Percentiles rank a stretch among this genome's conserved stretches.
phyloP scores from a whole-genome alignment of 441 rosid genomes.

The Melastoma candidum region DNA sequence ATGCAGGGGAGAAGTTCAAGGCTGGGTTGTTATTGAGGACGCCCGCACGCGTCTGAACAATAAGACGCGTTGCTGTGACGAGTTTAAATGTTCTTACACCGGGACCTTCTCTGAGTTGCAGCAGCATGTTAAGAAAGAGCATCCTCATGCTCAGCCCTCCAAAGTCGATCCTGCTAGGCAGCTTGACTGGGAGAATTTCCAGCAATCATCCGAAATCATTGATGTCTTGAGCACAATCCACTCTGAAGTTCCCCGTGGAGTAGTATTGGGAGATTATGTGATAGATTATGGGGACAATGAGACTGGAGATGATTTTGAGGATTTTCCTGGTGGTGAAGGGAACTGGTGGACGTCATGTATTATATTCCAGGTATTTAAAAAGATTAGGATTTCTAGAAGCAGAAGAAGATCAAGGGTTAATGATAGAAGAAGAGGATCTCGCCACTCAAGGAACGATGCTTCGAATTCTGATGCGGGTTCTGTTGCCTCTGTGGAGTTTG shows the following conservation, averaged over 20 bases:
- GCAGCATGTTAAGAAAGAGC: constrained; percentile 63
- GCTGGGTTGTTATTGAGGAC: constrained; percentile 68
- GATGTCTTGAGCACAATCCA: constrained; percentile 97
- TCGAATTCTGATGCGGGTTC: constrained; percentile 95
- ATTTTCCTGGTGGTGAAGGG: constrained; percentile 65
- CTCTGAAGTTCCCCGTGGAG: constrained; percentile 92
- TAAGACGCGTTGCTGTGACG: constrained; percentile 75
- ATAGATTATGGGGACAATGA: constrained; percentile 93
- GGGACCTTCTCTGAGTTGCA: constrained; percentile 69
- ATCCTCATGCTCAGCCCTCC: constrained; percentile 86
- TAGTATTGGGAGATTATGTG: constrained; percentile 93
- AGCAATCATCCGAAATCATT: constrained; percentile 91
- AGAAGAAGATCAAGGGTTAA: constrained; percentile 75
- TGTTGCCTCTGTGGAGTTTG: constrained; percentile 63
- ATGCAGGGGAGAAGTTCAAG: constrained; percentile 89
- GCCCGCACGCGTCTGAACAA: constrained; percentile 62
- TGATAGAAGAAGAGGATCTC: constrained; percentile 70
- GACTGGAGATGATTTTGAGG: constrained; percentile 79
- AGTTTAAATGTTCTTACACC: constrained; percentile 42
- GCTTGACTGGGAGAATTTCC: constrained; percentile 97
- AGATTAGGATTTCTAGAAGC: constrained; percentile 79
- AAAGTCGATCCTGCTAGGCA: constrained; percentile 84
- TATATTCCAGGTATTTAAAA: constrained; percentile 78
- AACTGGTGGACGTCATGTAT: constrained; percentile 99
- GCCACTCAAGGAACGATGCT: constrained; percentile 49